Conservation (phyloP, 1,139 yeast genomes). For the Yamadazyma membranifaciens region DNA sequence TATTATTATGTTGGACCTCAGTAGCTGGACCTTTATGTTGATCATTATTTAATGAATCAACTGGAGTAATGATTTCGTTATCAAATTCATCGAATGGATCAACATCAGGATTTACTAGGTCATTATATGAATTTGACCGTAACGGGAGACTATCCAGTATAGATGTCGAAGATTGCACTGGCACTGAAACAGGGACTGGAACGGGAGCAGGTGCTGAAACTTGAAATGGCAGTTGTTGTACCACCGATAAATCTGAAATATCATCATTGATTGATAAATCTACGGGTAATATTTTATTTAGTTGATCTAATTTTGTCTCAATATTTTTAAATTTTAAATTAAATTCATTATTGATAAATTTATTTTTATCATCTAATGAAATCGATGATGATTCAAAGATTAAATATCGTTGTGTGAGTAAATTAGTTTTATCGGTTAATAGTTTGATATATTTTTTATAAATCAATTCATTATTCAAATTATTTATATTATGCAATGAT, state of each 20-base stretch:
- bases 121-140: conserved; percentile 6
- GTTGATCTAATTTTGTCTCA: conserved; percentile 8
- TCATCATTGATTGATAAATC: conserved; percentile 3
- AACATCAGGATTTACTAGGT: conserved; percentile 7
- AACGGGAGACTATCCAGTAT: background rate
- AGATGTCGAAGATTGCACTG: background rate
- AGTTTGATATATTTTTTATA: conserved; percentile 13
- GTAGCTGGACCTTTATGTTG: background rate
- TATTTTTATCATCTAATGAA: conserved; percentile 32
- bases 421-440: conserved; percentile 19
- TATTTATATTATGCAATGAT: too few species aligned
- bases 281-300: conserved; percentile 3
- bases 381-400: conserved; percentile 36
- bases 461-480: conserved; percentile 4
- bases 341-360: conserved; percentile 23
- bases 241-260: background rate
- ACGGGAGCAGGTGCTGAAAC: background rate
- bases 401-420: conserved; percentile 26
- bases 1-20: background rate
- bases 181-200: background rate
- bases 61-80: conserved; percentile 3
- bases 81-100: conserved; percentile 10
- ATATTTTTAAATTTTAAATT: conserved; percentile 20
- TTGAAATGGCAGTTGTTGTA: background rate
- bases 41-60: background rate